phyloP scores from a whole-genome alignment of 768 basidiomycete genomes.

The Lentinus brumalis region DNA sequence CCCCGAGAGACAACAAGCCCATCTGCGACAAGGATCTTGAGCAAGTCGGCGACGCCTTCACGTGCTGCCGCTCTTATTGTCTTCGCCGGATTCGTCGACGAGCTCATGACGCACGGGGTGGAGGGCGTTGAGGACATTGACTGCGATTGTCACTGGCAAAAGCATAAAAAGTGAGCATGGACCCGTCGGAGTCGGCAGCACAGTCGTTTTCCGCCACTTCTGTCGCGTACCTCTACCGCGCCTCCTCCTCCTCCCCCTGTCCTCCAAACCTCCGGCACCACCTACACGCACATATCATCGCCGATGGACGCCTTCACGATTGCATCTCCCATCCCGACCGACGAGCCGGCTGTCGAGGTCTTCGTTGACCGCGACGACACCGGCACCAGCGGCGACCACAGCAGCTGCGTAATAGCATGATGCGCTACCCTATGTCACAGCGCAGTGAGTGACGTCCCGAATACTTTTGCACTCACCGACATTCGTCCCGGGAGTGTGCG shows the following conservation, averaged over 20 bases:
- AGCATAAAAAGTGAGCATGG: slow-evolving; percentile 5
- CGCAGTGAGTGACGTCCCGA: not conserved
- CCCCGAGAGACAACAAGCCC: not conserved
- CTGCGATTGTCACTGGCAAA: not conserved
- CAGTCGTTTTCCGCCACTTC: not conserved
- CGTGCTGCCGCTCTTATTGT: slow-evolving; percentile 1
- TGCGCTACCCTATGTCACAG: not conserved
- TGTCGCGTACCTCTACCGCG: not conserved
- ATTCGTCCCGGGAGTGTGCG: no score
- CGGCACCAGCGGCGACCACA: slow-evolving; percentile 11
- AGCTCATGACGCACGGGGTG: not conserved
- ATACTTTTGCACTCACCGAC: not conserved
- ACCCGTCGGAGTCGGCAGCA: slow-evolving; percentile 4
- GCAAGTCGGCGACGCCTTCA: not conserved
- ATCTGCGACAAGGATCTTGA: slow-evolving; percentile 1
- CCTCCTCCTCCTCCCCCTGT: not conserved
- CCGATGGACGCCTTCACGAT: slow-evolving; percentile 27
- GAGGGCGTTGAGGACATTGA: not conserved
- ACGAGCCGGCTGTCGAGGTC: slow-evolving; percentile 18
- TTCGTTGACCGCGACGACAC: slow-evolving; percentile 13
- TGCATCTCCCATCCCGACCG: slow-evolving; percentile 18
- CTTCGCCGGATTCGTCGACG: not conserved
- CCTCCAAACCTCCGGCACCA: not conserved
- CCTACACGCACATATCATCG: not conserved
- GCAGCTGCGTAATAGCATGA: slow-evolving; percentile 20